Percentiles rank a stretch among this genome's conserved stretches.
Evolutionary conservation across 805 yeast genomes (phyloP).

Genomic region (Barnettozyma salicaria): DNA sequence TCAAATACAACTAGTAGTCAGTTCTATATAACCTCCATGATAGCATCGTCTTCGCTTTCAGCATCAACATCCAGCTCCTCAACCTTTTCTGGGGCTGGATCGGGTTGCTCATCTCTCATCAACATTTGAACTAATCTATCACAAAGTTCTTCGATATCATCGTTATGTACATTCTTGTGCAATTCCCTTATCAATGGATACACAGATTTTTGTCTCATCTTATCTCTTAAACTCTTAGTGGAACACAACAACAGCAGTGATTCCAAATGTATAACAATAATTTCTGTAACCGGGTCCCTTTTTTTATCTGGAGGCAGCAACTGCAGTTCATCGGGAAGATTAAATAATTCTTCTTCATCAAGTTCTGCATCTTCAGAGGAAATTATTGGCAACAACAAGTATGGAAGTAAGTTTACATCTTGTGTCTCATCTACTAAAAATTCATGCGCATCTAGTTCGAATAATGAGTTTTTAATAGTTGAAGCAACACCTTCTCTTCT

Average conservation of each 20-base stretch:
- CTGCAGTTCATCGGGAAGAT: conserved; percentile 85
- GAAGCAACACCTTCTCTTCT: conserved; percentile 93
- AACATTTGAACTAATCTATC: conserved; percentile 84
- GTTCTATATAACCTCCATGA: conserved; percentile 31
- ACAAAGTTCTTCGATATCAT: conserved; percentile 58
- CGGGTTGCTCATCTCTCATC: conserved; percentile 90
- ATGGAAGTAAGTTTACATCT: conserved; percentile 69
- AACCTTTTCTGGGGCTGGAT: conserved; percentile 37
- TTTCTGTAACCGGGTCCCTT: conserved; percentile 65
- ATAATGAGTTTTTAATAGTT: conserved; percentile 82
- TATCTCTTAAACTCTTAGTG: conserved; percentile 65
- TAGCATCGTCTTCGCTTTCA: conserved; percentile 30
- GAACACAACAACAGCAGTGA: conserved; percentile 74
- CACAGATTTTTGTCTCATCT: conserved; percentile 72
- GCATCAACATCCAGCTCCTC: conserved; percentile 44
- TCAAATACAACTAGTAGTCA: not conserved
- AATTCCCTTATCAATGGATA: conserved; percentile 84
- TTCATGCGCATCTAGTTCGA: conserved; percentile 67
- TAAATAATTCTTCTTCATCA: conserved; percentile 79
- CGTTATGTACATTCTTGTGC: conserved; percentile 51
- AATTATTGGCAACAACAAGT: conserved; percentile 74
- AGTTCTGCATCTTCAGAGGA: conserved; percentile 64
- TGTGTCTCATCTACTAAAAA: conserved; percentile 49
- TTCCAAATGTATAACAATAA: conserved; percentile 71
- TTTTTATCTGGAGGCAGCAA: conserved; percentile 66